Evolutionary conservation across 805 yeast genomes (phyloP), one percentile per base, ranked within the genome.

Genomic region (Candida ascalaphidarum): DNA sequence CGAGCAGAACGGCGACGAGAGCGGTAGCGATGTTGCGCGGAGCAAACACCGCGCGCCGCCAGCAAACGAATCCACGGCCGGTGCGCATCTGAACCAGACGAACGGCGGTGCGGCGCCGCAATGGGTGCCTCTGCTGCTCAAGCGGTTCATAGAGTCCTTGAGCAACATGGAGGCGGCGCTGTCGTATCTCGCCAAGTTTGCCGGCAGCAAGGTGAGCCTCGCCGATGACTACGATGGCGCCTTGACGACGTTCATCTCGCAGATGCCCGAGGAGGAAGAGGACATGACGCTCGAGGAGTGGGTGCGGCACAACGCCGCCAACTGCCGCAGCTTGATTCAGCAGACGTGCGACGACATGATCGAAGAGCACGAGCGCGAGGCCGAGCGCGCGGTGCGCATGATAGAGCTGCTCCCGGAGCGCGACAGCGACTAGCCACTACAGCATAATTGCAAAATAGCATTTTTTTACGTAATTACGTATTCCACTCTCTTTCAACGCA

Each of bases 271-370:
- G 17, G 70, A 69, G 15, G 86, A 81, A 43, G 59, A 81, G 39
- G 61, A 70, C 9, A 74, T 78, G 79, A 71, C 81, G 0, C 68
- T 84, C n/a, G 62, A 65, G 27, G 71, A 80, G 34, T 85, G 94
- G 94, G 52, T 81, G 13, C 44, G 45, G 17, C 59, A 65, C 37
- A 68, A 69, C 40, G 81, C 84, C 0, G 50, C 54, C 9, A 71
- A 68, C 36, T 77, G 81, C 14, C 65, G 65, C 23, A 50, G 50
- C 16, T 58, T 72, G 26, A 58, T 79, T 5, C 47, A 59, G 19
- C 58, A 59, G 17, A 65, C 68, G 17, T 61, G 75, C 20, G 58
- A 62, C 4, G 53, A 48, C 18, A 63, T 81, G 61, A 50, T 76
- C 13, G 43, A 52, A 11, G 58, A 59, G 11, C 70, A 77, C 40